Evolutionary conservation across 305 asterid genomes (phyloP), one percentile per base, ranked within the genome.

Genomic region (Fraxinus paxiana): DNA sequence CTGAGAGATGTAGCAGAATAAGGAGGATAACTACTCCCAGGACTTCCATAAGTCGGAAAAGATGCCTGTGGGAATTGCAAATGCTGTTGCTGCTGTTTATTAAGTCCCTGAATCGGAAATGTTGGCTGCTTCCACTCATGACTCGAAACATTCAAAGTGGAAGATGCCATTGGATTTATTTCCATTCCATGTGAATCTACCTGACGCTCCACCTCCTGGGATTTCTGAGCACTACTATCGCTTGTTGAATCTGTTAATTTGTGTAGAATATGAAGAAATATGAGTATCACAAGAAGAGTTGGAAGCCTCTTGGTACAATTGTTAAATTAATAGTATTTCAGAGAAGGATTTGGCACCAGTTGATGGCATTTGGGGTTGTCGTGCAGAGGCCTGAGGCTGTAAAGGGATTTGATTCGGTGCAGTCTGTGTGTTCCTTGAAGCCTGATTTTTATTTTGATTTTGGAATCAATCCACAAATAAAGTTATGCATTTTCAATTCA

Each of bases 111-210:
- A 35, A 88, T 31, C 59, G 93, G 91, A 80, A 87, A 90, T 70
- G 90, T 43, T 4, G 93, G 88, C 72, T 87, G 93, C 85, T 90
- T 93, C 90, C 93, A 88, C 38, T 92, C 97, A 80, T 88, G 95
- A 81, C 80, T 85, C 75, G 88, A 79, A 84, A 88, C 88, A 82
- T 79, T 86, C 73, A 88, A 83, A 87, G 84, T 61, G 65, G 92
- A 79, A 79, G 84, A 77, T 33, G 90, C 34, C 84, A 88, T 82
- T 78, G 89, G 97, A 83, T 81, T 85, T 78, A 84, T 85, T 80
- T 85, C 92, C 73, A 82, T 75, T 83, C 90, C 92, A 81, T 76
- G 94, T 75, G 90, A 77, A 82, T 90, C 97, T 75, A 89, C 79
- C 77, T 87, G 92, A 79, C 79, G 83, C 61, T 91, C 98, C 73